These are phyloP conservation scores for Acer negundo DNA, from an alignment of 345 rosid species.

Conservation along the genomic window DNA sequence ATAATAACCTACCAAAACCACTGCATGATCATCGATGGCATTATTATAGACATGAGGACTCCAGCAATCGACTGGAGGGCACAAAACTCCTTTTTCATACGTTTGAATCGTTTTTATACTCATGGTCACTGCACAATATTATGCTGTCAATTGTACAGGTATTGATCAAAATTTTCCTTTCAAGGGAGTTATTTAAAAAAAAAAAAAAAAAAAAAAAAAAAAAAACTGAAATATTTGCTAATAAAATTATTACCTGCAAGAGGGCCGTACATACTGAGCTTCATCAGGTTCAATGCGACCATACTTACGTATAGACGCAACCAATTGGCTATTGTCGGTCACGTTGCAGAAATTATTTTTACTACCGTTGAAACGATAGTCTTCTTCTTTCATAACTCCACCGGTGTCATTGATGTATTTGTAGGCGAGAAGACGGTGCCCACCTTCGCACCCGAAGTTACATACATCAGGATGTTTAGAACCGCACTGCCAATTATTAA, in stretches of 20 bases:
- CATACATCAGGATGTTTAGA: conserved; percentile 68
- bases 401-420: conserved; percentile 77
- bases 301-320: conserved; percentile 73
- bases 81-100: conserved; percentile 77
- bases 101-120: conserved; percentile 78
- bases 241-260: background rate
- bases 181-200: too few species aligned
- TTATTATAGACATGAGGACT: too few species aligned
- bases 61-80: conserved; percentile 48
- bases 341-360: conserved; percentile 72
- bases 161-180: too few species aligned
- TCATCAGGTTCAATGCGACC: conserved; percentile 52
- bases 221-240: too few species aligned
- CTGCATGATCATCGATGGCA: too few species aligned
- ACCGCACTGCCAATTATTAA: conserved; percentile 68
- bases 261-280: background rate
- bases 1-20: conserved; percentile 88
- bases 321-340: conserved; percentile 60
- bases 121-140: conserved; percentile 96
- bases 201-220: too few species aligned
- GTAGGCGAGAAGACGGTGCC: conserved; percentile 71
- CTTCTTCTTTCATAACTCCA: conserved; percentile 82
- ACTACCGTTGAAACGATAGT: conserved; percentile 83
- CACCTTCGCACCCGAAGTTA: conserved; percentile 86
- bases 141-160: too few species aligned